Percentiles rank a stretch among this genome's conserved stretches.
Conservation (phyloP, 1,284 basidiomycete species). For the Coniophora puteana region DNA sequence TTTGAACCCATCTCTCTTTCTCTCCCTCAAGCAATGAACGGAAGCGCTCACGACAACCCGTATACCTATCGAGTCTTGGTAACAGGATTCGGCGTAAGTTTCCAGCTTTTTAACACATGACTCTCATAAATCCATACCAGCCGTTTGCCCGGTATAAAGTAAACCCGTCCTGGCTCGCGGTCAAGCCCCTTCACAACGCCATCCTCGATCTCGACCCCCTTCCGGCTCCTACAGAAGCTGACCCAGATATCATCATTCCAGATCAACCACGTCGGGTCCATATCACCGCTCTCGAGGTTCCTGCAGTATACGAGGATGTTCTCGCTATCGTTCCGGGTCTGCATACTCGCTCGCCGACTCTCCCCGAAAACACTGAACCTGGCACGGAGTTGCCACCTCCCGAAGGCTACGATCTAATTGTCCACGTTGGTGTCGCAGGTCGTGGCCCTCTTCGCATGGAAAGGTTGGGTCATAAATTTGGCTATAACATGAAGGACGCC, state of each 20-base stretch:
- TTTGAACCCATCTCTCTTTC: too few species aligned
- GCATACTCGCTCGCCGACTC: constrained; percentile 56
- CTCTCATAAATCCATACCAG: constrained; percentile 29
- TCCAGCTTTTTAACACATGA: constrained; percentile 9
- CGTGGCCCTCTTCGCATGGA: constrained; percentile 65
- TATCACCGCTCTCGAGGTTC: constrained; percentile 58
- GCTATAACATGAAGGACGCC: constrained; percentile 69
- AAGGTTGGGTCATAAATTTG: constrained; percentile 62
- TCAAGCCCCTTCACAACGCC: constrained; percentile 51
- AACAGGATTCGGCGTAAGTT: constrained; percentile 59
- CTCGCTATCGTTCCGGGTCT: constrained; percentile 54
- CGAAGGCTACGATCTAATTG: constrained; percentile 68
- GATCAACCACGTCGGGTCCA: constrained; percentile 40
- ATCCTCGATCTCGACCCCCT: constrained; percentile 39
- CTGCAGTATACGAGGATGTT: constrained; percentile 61
- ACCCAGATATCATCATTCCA: constrained; percentile 6
- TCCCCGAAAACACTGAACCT: constrained; percentile 38
- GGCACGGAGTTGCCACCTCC: constrained; percentile 40
- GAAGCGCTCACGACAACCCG: constrained; percentile 18
- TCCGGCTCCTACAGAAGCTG: constrained; percentile 21
- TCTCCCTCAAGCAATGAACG: constrained; percentile 4
- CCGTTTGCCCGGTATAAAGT: constrained; percentile 50
- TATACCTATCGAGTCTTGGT: constrained; percentile 47
- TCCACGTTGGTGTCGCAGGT: constrained; percentile 69
- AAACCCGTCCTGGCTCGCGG: constrained; percentile 65